Base-by-base conservation (phyloP, 2,329 filamentous ascomycete genomes). In the Clarireedia hainanense region DNA sequence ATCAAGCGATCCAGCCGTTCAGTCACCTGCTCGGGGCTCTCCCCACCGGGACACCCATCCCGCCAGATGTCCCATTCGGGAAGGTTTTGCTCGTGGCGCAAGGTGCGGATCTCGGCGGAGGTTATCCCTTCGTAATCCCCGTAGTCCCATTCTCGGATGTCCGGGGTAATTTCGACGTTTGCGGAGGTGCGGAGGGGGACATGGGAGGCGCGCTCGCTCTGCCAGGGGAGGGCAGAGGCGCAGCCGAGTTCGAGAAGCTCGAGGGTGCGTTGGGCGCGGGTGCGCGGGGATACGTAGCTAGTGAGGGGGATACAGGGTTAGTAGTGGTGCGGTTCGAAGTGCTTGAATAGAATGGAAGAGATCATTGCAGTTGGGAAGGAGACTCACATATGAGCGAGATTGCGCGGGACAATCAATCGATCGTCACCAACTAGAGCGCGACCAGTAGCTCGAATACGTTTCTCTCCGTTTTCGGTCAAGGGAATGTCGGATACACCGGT, bases 401-500 rank as follows among this genome's bases (percentile, higher is more conserved):
- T 88, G 62, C 76, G 81, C 0, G 91, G 91, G 5, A 91, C 89
- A 63, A 96, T 95, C 57, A 96, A 75, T 47, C 91, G 78, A 68
- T 96, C 89, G 58, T 85, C 76, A 14, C 92, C 92, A 6, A 96
- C 85, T 27, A 97, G 78, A 2, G 91, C 91, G 64, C 83, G 81
- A 6, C 91, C 91, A 0, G 92, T 96, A 1, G 86, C 84, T 57
- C 74, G 76, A 57, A 91, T 80, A 58, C 88, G 80, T 70, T 83
- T 88, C 75, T 91, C 88, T 52, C 92, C 92, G 68, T 89, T 87
- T 50, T 78, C 74, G 0, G 91, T 96, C 39, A 96, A 77, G 1
- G 90, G 85, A 4, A 97, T 88, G 67, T 97, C 91, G n/a, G 88
- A 88, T 27, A 76, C 79, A 51, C 91, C 88, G 0, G 92, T 97